Base-by-base conservation (phyloP, 1,139 yeast species). In the Eremothecium cymbalariae region DNA sequence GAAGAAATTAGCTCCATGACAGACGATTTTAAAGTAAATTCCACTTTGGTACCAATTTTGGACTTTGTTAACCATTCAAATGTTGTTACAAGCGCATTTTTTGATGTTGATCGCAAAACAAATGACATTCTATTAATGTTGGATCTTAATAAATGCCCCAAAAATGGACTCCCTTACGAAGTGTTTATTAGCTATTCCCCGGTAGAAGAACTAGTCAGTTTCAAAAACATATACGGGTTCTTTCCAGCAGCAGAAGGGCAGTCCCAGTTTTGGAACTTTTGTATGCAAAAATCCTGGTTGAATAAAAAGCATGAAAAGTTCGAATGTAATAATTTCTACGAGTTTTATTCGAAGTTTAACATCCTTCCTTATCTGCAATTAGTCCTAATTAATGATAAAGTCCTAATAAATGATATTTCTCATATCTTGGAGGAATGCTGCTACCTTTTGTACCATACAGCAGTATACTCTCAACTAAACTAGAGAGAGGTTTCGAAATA, bases 11-110 rank as follows among this genome's bases (percentile, higher is more conserved):
- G 44, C 2, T 48, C 36, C 27, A 49, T 36, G 2, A 45, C 46
- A 14, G 52, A 49, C 24, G 58, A 50, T 32, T 78, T 62, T 43
- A 53, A 57, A 7, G 72, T 72, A 4, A 67, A 72, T 35, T 65
- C 75, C 0, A 68, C 83, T 0, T 53, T 79, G 37, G 83, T 79
- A 1, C 86, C 90, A 0, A 44, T 76, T 1, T 50, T 79, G 21
- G 90, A 79, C 51, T 79, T 72, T 62, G 82, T 71, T 4, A 79
- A 79, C 49, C 90, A 79, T 50, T 59, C 57, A 29, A 60, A 57
- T 28, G 59, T 55, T 26, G 24, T 41, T 5, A 57, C 61, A 31
- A 77, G 75, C 52, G 70, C 81, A 0, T 67, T 63, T 44, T 79
- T 77, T 56, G 90, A 79, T 51, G 65, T 77, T 9, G 85, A 77